These are phyloP conservation scores for Pisolithus thermaeus DNA, from an alignment of 1,284 basidiomycete genomes.

Conservation along the genomic window DNA sequence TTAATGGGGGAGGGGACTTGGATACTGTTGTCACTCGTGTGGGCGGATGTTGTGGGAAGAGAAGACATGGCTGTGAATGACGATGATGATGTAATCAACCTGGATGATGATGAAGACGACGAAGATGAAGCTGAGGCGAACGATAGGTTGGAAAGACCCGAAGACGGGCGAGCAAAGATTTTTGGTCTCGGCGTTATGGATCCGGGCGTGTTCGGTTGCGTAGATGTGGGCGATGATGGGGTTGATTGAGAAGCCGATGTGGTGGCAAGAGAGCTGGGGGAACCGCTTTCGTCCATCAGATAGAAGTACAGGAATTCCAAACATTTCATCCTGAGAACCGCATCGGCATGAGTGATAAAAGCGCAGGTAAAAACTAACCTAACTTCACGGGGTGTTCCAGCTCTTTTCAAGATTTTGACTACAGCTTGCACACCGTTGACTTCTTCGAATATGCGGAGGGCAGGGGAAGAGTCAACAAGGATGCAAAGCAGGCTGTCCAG, in stretches of 20 bases:
- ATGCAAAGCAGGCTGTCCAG: constrained; percentile 81
- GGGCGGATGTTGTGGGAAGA: constrained; percentile 34
- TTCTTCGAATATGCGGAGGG: constrained; percentile 73
- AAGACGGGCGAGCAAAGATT: constrained; percentile 22
- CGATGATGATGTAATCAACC: constrained; percentile 29
- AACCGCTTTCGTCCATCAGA: constrained; percentile 68
- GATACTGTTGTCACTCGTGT: constrained; percentile 22
- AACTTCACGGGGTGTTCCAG: constrained; percentile 76
- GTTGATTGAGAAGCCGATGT: constrained; percentile 14
- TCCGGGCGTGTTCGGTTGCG: constrained; percentile 29
- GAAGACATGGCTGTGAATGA: constrained; percentile 43
- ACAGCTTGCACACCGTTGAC: constrained; percentile 71
- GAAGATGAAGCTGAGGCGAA: constrained; percentile 26
- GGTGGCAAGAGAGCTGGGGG: constrained; percentile 7
- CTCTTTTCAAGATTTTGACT: constrained; percentile 78
- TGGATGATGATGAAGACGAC: constrained; percentile 27
- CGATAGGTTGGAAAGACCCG: constrained; percentile 25
- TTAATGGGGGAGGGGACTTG: constrained; percentile 24
- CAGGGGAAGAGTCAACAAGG: constrained; percentile 72
- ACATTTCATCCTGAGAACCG: constrained; percentile 77
- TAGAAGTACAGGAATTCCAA: constrained; percentile 92
- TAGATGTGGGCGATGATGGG: constrained; percentile 26
- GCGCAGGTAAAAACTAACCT: constrained; percentile 44
- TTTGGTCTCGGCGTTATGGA: constrained; percentile 12
- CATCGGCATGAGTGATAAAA: neutral